Evolutionary conservation across 257 asterid species (phyloP), one percentile per base, ranked within the genome.

Genomic region (Scutellaria minor): DNA sequence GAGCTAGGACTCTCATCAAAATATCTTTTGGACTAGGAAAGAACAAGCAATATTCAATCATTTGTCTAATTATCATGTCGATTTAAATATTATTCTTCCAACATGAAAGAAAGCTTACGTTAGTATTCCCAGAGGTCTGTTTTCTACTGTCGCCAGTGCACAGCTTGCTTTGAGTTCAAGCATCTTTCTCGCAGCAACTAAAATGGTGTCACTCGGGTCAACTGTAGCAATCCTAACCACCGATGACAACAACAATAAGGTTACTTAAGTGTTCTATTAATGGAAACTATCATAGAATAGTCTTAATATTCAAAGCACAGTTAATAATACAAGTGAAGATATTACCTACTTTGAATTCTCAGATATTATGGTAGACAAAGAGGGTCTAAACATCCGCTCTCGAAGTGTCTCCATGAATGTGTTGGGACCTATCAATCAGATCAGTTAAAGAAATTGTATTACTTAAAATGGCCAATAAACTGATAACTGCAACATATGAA

Each of bases 331-430:
- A 84, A 73, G 86, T 64, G 74, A 83, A 83, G 89, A 79, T 89
- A 89, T 91, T 88, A 87, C 95, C 94, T 91, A 94, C 98, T 91
- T 94, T 94, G 98, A 84, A 85, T 94, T 89, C 85, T 94, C 98
- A 60, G 96, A 54, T 20, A 94, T 82, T 65, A 91, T 87, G 39
- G 96, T 91, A 12, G 98, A 88, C 84, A 94, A 83, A 46, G 97
- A 89, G 53, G 98, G 98, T 75, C 74, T 85, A 71, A 91, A 94
- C 88, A 92, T 87, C 72, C 93, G 79, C 83, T 94, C 97, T 60
- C 90, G 86, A 60, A 94, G 94, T 56, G 94, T 88, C 73, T 91
- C 98, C 22, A 89, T 81, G 58, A 91, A 91, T 41, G 96, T 84
- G 83, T 85, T 93, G 37, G 98, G 83, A 71, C 97, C 99, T 95